Evolutionary conservation across 2,329 filamentous ascomycete genomes (phyloP).

Genomic region (Pseudogymnoascus pannorum): DNA sequence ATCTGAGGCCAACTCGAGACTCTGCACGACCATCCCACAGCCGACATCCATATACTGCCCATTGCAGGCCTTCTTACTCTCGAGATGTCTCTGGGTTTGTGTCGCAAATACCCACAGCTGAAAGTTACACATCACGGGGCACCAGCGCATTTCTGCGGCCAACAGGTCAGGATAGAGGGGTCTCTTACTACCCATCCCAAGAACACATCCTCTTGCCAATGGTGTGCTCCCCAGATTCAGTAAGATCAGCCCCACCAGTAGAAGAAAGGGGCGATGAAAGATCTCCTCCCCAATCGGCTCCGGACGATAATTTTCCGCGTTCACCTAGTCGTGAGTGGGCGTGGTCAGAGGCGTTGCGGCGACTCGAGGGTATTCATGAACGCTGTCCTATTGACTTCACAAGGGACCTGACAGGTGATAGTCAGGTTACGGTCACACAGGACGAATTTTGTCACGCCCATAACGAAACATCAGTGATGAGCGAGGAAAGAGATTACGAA

Average conservation of each 20-base stretch:
- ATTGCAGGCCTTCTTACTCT: not conserved
- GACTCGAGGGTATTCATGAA: not conserved
- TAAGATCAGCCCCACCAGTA: not conserved
- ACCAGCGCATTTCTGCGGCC: not conserved
- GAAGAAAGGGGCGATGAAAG: not conserved
- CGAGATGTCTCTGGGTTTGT: not conserved
- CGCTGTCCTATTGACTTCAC: not conserved
- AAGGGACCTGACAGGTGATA: not conserved
- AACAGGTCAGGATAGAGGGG: not conserved
- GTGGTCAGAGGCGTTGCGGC: not conserved
- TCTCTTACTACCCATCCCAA: not conserved
- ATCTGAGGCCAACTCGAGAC: not conserved
- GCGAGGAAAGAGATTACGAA: not conserved
- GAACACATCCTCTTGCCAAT: not conserved
- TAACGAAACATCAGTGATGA: not conserved
- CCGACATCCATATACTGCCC: not conserved
- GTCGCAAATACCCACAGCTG: not conserved
- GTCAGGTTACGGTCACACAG: not conserved
- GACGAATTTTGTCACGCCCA: not conserved
- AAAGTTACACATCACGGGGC: not conserved
- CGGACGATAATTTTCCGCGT: not conserved
- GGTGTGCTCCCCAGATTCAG: not conserved
- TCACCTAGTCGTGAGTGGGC: not conserved
- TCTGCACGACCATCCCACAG: not conserved
- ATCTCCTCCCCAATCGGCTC: not conserved